phyloP scores from a whole-genome alignment of 2,329 filamentous ascomycete genomes.

The Fusarium camptoceras region DNA sequence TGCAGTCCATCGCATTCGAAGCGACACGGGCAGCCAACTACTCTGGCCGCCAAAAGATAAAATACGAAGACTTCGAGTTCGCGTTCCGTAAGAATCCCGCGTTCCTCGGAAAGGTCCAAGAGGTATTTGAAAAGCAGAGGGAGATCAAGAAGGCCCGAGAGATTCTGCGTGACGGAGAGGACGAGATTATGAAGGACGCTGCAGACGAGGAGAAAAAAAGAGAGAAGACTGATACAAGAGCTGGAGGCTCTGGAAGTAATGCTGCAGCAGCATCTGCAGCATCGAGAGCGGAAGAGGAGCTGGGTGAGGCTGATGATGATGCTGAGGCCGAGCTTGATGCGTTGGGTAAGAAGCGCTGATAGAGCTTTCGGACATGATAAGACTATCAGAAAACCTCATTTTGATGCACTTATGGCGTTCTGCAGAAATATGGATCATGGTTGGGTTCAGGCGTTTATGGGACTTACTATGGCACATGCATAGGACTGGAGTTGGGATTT shows the following conservation, averaged over 20 bases:
- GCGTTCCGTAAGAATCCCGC: constrained; percentile 85
- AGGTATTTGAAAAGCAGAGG: constrained; percentile 88
- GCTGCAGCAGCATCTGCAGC: constrained; percentile 12
- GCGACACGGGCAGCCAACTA: constrained; percentile 88
- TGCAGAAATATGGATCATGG: constrained; percentile 4
- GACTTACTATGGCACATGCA: neutral
- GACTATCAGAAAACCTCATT: neutral
- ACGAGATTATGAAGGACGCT: constrained; percentile 67
- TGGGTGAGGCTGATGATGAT: constrained; percentile 66
- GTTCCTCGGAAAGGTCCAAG: constrained; percentile 89
- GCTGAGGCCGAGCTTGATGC: constrained; percentile 56
- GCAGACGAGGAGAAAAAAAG: constrained; percentile 58
- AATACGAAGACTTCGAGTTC: constrained; percentile 98
- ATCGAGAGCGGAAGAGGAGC: constrained; percentile 59
- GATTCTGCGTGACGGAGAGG: constrained; percentile 75
- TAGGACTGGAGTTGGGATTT: constrained; percentile 23
- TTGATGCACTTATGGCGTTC: constrained; percentile 9
- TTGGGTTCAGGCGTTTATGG: constrained; percentile 19
- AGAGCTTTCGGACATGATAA: neutral
- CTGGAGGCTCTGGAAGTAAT: constrained; percentile 51
- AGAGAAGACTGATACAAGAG: constrained; percentile 47
- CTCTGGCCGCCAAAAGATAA: constrained; percentile 93
- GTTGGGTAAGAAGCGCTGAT: constrained; percentile 54
- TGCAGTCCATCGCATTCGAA: constrained; percentile 92
- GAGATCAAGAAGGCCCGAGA: constrained; percentile 87